Evolutionary conservation across 75 land plant species (phyloP).

Genomic region (Selaginella moellendorffii): DNA sequence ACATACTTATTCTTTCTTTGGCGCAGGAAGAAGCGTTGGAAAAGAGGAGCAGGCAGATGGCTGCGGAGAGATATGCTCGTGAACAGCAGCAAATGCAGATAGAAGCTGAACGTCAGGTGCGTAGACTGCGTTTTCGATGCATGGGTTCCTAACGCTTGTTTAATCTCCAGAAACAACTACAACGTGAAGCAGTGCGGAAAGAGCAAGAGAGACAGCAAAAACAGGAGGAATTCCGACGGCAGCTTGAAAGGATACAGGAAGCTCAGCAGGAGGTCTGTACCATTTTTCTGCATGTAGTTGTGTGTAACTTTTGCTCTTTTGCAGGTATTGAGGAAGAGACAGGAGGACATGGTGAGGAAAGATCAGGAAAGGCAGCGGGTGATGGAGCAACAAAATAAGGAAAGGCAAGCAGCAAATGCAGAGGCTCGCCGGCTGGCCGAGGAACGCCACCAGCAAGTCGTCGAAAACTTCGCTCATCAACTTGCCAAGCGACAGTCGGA

Average conservation of each 20-base stretch:
- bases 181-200: constrained; percentile 13
- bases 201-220: constrained; percentile 14
- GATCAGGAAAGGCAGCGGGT: constrained; percentile 10
- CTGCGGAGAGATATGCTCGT: constrained; percentile 11
- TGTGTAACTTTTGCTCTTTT: too few relatives aligned
- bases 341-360: constrained; percentile 13
- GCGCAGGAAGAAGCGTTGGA: constrained; percentile 17
- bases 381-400: constrained; percentile 14
- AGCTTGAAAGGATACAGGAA: constrained; percentile 16
- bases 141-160: background rate
- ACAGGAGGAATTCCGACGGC: constrained; percentile 16
- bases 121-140: too few relatives aligned
- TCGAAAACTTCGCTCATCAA: constrained; percentile 13
- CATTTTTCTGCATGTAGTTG: background rate
- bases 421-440: constrained; percentile 16
- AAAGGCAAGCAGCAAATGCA: background rate
- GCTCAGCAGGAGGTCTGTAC: constrained; percentile 17
- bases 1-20: background rate
- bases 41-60: constrained; percentile 16
- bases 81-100: constrained; percentile 11
- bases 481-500: constrained; percentile 12
- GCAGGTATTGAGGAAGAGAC: constrained; percentile 16
- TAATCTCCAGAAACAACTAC: constrained; percentile 9
- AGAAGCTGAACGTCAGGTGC: constrained; percentile 12
- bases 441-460: constrained; percentile 9